These are phyloP conservation scores for Candida anutae DNA, from an alignment of 1,139 yeast genomes.

Conservation along the genomic window DNA sequence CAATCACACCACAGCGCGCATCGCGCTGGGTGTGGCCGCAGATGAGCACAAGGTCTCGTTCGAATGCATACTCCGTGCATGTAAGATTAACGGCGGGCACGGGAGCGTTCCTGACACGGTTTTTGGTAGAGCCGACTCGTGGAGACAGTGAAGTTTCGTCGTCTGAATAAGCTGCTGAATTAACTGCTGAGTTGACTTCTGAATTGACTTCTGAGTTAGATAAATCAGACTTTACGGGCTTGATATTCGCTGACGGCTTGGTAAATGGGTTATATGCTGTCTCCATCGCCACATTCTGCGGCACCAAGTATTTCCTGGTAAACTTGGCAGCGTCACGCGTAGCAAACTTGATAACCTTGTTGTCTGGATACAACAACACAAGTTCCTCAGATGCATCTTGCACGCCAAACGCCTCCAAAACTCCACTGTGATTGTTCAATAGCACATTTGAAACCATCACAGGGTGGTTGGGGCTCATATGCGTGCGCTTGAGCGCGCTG, in stretches of 20 bases:
- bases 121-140: too few relatives aligned
- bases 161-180: too few relatives aligned
- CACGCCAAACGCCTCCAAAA: too few relatives aligned
- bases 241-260: too few relatives aligned
- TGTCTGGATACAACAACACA: conserved; percentile 52
- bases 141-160: too few relatives aligned
- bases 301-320: conserved; percentile 33
- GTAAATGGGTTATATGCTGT: conserved; percentile 28
- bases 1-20: conserved; percentile 56
- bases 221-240: neutral
- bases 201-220: too few relatives aligned
- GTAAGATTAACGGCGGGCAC: conserved; percentile 1
- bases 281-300: conserved; percentile 14
- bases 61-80: conserved; percentile 15
- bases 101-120: too few relatives aligned
- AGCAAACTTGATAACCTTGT: conserved; percentile 28
- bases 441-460: conserved; percentile 41
- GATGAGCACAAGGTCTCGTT: conserved; percentile 37
- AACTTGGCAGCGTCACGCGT: conserved; percentile 28
- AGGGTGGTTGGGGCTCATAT: conserved; percentile 40
- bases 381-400: conserved; percentile 12
- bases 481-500: conserved; percentile 17
- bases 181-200: too few relatives aligned
- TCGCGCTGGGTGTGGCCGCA: conserved; percentile 67
- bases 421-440: conserved; percentile 3